Base-by-base conservation (phyloP, 2,329 filamentous ascomycete genomes). In the Ceratocystis papillata region DNA sequence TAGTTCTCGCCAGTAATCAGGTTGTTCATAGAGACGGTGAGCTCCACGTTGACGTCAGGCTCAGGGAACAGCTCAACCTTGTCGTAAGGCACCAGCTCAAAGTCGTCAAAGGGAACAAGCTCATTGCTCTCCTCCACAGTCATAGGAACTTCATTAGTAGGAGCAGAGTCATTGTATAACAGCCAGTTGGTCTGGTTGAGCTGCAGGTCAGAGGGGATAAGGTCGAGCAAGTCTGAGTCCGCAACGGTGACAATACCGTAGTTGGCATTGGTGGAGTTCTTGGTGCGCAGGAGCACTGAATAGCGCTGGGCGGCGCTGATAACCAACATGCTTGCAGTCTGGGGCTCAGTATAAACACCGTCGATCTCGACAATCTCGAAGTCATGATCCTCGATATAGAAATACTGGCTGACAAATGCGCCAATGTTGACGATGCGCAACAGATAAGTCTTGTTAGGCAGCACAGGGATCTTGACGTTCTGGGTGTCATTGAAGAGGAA, bases 31-130 rank as follows among this genome's bases (percentile, higher is more conserved):
- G 72, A 72, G n/a, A 80, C 73, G 61, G 71, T 73, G 5, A 86
- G 75, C 1, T 76, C 78, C 60, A 86, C 74, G 2, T 77, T 75
- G 67, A 79, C 73, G 72, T 82, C 79, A 4, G 81, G 79, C 2
- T 79, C 72, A 8, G 77, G 75, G 25, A 79, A 77, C 1, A 84
- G 73, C 28, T 75, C 73, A 69, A 78, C 72, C n/a, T 77, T 75
- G 69, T 86, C 83, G 50, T 78, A 73, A 0, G 84, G 83, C 0
- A 82, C 78, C 0, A 87, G 77, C 0, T 71, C 75, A 22, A 71
- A 70, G 70, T 87, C 85, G 68, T 87, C 84, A 67, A 82, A 80
- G 1, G 81, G 79, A 61, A 80, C 74, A 66, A 83, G 81, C 7
- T 77, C 77, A 4, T 79, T 75, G 30, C 84, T 70, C 0, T 74